A percentile compares a stretch with the other conserved stretches of the same genome.
phyloP scores from a whole-genome alignment of 371 early-diverging fungal genomes.

The Aphelidium insulamus region DNA sequence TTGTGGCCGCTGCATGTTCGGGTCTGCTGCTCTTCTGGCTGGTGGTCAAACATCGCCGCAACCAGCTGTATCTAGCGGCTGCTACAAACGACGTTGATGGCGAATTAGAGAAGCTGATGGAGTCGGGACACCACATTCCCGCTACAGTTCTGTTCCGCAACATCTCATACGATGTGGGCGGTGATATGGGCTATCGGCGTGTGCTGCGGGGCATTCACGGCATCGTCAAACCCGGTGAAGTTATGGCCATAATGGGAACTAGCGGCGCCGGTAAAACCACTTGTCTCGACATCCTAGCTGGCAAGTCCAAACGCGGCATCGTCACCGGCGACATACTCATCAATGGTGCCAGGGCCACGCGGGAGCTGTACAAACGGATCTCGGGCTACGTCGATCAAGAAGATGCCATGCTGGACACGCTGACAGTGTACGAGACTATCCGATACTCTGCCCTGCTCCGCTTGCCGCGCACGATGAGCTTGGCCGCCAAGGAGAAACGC shows the following conservation, averaged over 20 bases:
- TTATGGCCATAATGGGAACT: constrained; percentile 59
- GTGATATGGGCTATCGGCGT: constrained; percentile 2
- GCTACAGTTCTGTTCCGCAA: constrained; percentile 39
- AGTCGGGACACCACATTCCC: constrained; percentile 38
- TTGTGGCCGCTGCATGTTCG: background rate
- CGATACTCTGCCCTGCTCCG: constrained; percentile 62
- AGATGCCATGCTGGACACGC: constrained; percentile 54
- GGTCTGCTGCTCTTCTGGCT: constrained; percentile 9
- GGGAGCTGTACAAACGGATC: constrained; percentile 25
- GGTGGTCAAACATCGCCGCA: constrained; percentile 11
- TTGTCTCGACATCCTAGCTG: constrained; percentile 69
- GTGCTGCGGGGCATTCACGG: constrained; percentile 44
- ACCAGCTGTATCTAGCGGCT: constrained; percentile 13
- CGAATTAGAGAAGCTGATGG: constrained; percentile 33
- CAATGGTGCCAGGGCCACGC: constrained; percentile 41
- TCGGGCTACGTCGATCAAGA: constrained; percentile 85
- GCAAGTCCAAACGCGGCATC: constrained; percentile 52
- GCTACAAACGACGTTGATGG: constrained; percentile 23
- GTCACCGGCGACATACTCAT: constrained; percentile 69
- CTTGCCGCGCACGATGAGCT: constrained; percentile 32
- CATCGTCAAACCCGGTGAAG: constrained; percentile 48
- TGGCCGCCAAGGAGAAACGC: constrained; percentile 18
- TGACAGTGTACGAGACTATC: constrained; percentile 80
- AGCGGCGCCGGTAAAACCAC: constrained; percentile 47
- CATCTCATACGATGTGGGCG: constrained; percentile 30